Evolutionary conservation across 345 rosid species (phyloP).

Genomic region (Gossypium mustelinum): DNA sequence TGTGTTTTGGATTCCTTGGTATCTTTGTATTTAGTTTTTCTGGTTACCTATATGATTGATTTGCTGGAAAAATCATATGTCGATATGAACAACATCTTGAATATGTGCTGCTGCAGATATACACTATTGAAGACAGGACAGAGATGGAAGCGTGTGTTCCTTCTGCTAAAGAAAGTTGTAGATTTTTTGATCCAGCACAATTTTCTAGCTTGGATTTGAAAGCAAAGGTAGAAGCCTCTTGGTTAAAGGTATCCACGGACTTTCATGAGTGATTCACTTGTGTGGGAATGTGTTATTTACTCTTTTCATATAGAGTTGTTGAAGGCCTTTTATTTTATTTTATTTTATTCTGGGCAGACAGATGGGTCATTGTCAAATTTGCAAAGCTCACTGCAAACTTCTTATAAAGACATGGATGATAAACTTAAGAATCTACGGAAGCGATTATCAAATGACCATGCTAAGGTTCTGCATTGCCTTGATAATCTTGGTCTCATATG

Average conservation of each 20-base stretch:
- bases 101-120: conserved; percentile 46
- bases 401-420: conserved; percentile 41
- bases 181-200: conserved; percentile 50
- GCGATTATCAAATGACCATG: conserved; percentile 44
- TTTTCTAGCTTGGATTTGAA: conserved; percentile 41
- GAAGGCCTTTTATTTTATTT: conserved; percentile 18
- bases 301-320: neutral
- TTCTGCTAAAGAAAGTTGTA: conserved; percentile 47
- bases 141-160: conserved; percentile 51
- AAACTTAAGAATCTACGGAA: conserved; percentile 38
- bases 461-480: conserved; percentile 70
- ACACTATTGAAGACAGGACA: conserved; percentile 45
- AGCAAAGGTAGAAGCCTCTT: conserved; percentile 46
- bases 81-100: conserved; percentile 9
- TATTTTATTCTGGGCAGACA: conserved; percentile 40
- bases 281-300: neutral
- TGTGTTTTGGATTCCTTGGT: conserved; percentile 74
- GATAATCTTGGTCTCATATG: conserved; percentile 80
- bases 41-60: neutral
- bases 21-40: conserved; percentile 12
- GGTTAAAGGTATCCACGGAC: conserved; percentile 56
- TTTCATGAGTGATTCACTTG: neutral
- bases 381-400: conserved; percentile 37
- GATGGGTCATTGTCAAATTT: conserved; percentile 42
- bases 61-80: neutral